Percentiles rank a stretch among this genome's conserved stretches.
Evolutionary conservation across 805 yeast genomes (phyloP).

Genomic region (Sungouiella thailandica): DNA sequence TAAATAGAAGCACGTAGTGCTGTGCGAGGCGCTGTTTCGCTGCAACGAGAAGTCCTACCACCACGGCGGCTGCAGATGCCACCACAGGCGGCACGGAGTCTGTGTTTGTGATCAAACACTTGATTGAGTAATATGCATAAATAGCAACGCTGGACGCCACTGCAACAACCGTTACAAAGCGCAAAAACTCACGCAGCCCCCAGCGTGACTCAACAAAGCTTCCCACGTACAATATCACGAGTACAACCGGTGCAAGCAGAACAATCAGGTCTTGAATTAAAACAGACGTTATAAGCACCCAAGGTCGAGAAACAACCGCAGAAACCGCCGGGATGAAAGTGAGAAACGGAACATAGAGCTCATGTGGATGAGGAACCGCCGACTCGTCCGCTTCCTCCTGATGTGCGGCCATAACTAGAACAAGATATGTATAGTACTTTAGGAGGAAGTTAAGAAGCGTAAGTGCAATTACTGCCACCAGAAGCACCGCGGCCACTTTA

Average conservation of each 20-base stretch:
- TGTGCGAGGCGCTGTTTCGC: conserved; percentile 64
- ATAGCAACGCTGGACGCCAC: conserved; percentile 32
- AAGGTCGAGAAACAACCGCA: conserved; percentile 37
- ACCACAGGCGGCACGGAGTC: conserved; percentile 36
- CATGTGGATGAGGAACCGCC: conserved; percentile 40
- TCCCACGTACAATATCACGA: conserved; percentile 48
- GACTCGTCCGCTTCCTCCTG: conserved; percentile 18
- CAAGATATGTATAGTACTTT: conserved; percentile 36
- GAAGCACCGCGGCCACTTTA: conserved; percentile 29
- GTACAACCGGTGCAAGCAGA: conserved; percentile 31
- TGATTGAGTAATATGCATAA: conserved; percentile 20
- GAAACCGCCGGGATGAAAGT: conserved; percentile 45
- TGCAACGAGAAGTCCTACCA: conserved; percentile 57
- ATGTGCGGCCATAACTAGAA: conserved; percentile 26
- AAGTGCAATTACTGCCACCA: conserved; percentile 27
- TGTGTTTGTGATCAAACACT: conserved; percentile 10
- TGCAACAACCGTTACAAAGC: conserved; percentile 39
- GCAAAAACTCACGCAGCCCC: conserved; percentile 50
- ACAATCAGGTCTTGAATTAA: conserved; percentile 43
- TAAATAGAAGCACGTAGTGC: conserved; percentile 47
- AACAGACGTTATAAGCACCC: conserved; percentile 46
- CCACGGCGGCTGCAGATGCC: conserved; percentile 51
- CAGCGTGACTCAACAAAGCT: conserved; percentile 62
- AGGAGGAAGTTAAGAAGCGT: conserved; percentile 29
- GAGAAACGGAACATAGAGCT: conserved; percentile 45